These are phyloP conservation scores for Puccinia brachypodii DNA, from an alignment of 1,284 basidiomycete species.

Conservation along the genomic window DNA sequence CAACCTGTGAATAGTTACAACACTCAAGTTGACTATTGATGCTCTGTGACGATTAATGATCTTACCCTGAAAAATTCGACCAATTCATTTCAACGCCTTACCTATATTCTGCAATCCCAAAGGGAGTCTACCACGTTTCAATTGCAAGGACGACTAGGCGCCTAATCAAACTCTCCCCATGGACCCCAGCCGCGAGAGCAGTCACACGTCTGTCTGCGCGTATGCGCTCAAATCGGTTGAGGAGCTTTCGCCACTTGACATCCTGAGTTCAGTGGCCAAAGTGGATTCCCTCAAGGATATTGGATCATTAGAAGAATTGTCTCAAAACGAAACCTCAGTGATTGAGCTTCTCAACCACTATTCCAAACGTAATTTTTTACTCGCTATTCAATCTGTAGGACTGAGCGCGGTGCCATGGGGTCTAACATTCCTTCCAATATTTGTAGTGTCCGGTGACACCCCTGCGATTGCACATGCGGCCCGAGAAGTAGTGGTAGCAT, in stretches of 20 bases:
- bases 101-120: not conserved
- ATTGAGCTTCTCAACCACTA: slow-evolving; percentile 35
- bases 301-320: slow-evolving; percentile 9
- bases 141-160: not conserved
- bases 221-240: not conserved
- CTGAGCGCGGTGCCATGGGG: not conserved
- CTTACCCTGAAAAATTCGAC: not conserved
- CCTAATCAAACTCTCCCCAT: not conserved
- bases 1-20: not conserved
- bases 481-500: slow-evolving; percentile 19
- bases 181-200: not conserved
- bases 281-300: slow-evolving; percentile 23
- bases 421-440: not conserved
- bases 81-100: not conserved
- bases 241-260: slow-evolving; percentile 7
- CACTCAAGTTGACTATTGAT: not conserved
- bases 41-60: slow-evolving; percentile 20
- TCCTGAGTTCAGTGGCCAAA: slow-evolving; percentile 20
- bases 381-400: not conserved
- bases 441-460: slow-evolving; percentile 22
- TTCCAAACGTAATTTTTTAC: slow-evolving; percentile 9
- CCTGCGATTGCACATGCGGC: slow-evolving; percentile 4
- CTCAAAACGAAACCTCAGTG: slow-evolving; percentile 18
- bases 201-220: not conserved
- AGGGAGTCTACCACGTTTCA: not conserved